Percentiles rank a stretch among this genome's conserved stretches.
These are phyloP conservation scores for Ilyonectria mors-panacis DNA, from an alignment of 2,329 filamentous ascomycete genomes.

Conservation along the genomic window DNA sequence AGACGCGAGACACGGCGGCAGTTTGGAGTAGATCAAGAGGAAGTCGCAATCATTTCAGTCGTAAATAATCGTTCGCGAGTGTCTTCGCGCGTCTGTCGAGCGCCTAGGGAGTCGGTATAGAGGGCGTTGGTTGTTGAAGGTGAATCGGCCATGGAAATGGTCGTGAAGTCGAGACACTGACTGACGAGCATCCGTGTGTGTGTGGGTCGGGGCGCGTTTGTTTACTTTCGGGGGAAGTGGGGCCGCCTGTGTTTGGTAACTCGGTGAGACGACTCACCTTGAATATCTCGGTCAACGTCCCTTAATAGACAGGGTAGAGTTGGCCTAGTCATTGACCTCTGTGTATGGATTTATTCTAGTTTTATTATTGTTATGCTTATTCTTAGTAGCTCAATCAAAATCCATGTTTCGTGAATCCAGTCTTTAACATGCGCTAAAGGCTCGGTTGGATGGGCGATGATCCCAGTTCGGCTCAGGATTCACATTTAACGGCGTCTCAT, in stretches of 20 bases:
- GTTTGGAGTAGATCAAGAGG: constrained; percentile 29
- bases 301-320: background rate
- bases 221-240: constrained; percentile 49
- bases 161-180: constrained; percentile 30
- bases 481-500: background rate
- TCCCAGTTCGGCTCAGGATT: background rate
- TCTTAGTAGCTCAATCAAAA: no score
- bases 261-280: constrained; percentile 26
- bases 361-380: background rate
- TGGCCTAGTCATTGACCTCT: background rate
- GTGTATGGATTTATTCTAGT: background rate
- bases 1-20: constrained; percentile 27
- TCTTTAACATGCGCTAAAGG: no score
- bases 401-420: no score
- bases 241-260: constrained; percentile 31
- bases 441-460: no score
- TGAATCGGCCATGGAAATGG: constrained; percentile 33
- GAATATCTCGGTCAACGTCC: constrained; percentile 7
- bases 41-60: constrained; percentile 40
- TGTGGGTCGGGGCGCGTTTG: constrained; percentile 51
- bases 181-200: constrained; percentile 27
- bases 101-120: constrained; percentile 14
- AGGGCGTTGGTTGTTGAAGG: constrained; percentile 35
- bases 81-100: constrained; percentile 25
- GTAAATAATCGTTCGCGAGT: constrained; percentile 19